Evolutionary conservation across 192 early-diverging fungal genomes (phyloP).

Genomic region (Backusella australiensis): DNA sequence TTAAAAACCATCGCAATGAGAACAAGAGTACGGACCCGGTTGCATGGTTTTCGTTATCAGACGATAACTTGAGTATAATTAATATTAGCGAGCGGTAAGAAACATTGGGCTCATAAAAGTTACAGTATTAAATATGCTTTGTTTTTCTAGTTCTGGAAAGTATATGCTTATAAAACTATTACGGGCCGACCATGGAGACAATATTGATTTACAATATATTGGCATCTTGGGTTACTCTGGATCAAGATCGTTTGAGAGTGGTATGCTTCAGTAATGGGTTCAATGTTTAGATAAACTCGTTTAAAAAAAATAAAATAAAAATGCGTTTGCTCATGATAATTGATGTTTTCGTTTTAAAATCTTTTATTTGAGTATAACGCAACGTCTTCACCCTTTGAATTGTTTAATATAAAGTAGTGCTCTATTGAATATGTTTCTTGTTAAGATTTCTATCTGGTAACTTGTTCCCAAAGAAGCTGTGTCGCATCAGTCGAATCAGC

Average conservation of each 20-base stretch:
- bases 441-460: no score
- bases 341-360: no score
- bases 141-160: slow-evolving; percentile 42
- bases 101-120: neutral
- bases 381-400: no score
- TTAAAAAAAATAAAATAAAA: neutral
- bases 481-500: no score
- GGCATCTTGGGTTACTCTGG: slow-evolving; percentile 45
- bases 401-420: no score
- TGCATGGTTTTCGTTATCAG: slow-evolving; percentile 31
- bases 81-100: slow-evolving; percentile 24
- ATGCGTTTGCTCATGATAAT: neutral
- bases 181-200: slow-evolving; percentile 40
- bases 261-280: neutral
- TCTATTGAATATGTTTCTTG: no score
- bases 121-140: neutral
- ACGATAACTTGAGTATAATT: slow-evolving; percentile 13
- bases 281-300: neutral
- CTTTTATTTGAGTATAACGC: no score
- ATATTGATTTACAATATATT: slow-evolving; percentile 58
- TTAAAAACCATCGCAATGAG: slow-evolving; percentile 10
- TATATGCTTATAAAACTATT: slow-evolving; percentile 52
- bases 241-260: slow-evolving; percentile 25
- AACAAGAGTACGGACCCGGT: slow-evolving; percentile 22
- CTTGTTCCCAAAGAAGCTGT: no score